These are phyloP conservation scores for Beauveria medogensis DNA, from an alignment of 2,329 filamentous ascomycete genomes.

Conservation along the genomic window DNA sequence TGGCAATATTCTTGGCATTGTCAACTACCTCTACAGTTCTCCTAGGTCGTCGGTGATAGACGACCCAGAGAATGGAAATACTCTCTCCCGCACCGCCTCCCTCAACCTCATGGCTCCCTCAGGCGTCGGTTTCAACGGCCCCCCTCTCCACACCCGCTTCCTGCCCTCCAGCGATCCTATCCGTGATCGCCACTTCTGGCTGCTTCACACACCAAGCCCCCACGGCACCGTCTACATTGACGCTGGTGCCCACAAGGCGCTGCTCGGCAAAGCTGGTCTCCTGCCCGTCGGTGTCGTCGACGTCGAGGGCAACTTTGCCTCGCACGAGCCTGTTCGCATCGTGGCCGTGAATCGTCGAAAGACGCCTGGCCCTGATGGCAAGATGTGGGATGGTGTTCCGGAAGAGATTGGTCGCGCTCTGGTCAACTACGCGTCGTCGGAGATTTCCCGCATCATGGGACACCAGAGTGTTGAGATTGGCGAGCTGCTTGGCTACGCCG, in stretches of 20 bases:
- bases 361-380: constrained; percentile 31
- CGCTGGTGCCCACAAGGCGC: constrained; percentile 72
- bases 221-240: constrained; percentile 93
- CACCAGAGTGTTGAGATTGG: constrained; percentile 75
- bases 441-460: constrained; percentile 80
- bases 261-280: constrained; percentile 76
- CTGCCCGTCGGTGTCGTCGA: constrained; percentile 86
- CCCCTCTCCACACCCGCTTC: constrained; percentile 86
- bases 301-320: constrained; percentile 79
- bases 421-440: constrained; percentile 83
- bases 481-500: constrained; percentile 76
- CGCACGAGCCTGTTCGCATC: constrained; percentile 85
- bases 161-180: constrained; percentile 77
- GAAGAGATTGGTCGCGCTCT: constrained; percentile 79
- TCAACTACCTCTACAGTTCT: constrained; percentile 61
- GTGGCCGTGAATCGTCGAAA: constrained; percentile 63
- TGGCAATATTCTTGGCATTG: constrained; percentile 82
- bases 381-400: constrained; percentile 42
- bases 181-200: constrained; percentile 92
- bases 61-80: constrained; percentile 25
- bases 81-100: constrained; percentile 33
- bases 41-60: constrained; percentile 12
- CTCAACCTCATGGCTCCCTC: constrained; percentile 24
- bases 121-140: constrained; percentile 27
- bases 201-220: constrained; percentile 82